A percentile compares a stretch with the other conserved stretches of the same genome.
These are phyloP conservation scores for Scheffersomyces coipomensis DNA, from an alignment of 805 yeast species.

Conservation along the genomic window DNA sequence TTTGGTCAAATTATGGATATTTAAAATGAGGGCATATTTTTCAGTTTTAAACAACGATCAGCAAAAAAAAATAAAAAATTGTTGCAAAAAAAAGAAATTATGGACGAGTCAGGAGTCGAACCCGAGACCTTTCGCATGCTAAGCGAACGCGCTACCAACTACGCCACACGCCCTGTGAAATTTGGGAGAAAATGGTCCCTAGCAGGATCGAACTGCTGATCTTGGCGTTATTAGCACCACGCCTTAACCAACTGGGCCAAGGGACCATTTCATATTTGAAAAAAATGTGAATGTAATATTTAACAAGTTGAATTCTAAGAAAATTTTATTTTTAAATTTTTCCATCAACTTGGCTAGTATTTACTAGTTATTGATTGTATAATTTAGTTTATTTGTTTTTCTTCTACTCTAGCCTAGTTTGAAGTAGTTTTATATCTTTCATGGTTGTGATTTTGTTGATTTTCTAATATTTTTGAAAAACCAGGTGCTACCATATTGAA, in stretches of 20 bases:
- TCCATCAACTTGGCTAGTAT: background rate
- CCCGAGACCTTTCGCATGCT: conserved; percentile 26
- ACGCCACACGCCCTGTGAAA: conserved; percentile 42
- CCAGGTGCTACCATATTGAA: no score
- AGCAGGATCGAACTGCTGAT: conserved; percentile 89
- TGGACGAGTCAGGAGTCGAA: conserved; percentile 30
- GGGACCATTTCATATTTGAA: conserved; percentile 41
- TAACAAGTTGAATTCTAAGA: no score
- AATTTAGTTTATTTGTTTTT: no score
- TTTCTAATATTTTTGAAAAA: no score
- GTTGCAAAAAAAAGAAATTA: conserved; percentile 9
- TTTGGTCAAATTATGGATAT: no score
- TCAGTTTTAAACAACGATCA: background rate
- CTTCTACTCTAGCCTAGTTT: no score
- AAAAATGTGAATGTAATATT: no score
- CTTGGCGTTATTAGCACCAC: conserved; percentile 57
- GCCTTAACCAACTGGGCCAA: conserved; percentile 56
- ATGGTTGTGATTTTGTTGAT: no score
- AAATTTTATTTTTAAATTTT: background rate
- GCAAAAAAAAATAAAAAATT: background rate
- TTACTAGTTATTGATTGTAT: no score
- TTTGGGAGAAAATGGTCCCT: conserved; percentile 55
- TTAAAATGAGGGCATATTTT: no score
- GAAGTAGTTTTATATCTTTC: no score
- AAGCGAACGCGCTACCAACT: conserved; percentile 42